Evolutionary conservation across 192 early-diverging fungal genomes (phyloP).

Genomic region (Backusella tuberculispora): DNA sequence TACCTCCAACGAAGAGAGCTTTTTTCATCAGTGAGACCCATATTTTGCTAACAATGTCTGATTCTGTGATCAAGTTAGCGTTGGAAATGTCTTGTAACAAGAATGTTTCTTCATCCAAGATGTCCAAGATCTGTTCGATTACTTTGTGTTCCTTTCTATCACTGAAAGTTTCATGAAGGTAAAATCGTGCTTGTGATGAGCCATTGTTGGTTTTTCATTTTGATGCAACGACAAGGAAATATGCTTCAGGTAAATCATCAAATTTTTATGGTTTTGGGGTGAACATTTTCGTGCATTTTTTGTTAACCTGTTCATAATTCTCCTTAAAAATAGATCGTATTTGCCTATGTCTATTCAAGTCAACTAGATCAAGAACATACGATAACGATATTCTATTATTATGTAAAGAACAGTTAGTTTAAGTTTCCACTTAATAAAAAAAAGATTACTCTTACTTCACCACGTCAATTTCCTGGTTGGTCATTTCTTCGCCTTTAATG

Average conservation of each 20-base stretch:
- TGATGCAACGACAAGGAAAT: background rate
- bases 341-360: background rate
- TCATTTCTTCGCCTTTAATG: background rate
- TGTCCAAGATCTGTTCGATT: background rate
- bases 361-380: background rate
- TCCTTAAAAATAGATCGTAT: background rate
- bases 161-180: background rate
- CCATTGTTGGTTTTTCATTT: background rate
- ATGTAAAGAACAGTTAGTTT: background rate
- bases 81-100: background rate
- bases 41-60: background rate
- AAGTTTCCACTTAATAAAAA: background rate
- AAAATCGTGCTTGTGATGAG: background rate
- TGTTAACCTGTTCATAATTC: background rate
- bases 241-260: background rate
- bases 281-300: background rate
- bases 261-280: background rate
- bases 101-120: background rate
- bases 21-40: background rate
- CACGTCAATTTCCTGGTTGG: background rate
- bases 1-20: background rate
- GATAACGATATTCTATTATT: background rate
- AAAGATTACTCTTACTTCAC: conserved; percentile 3
- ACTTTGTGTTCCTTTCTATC: background rate
- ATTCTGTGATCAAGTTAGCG: background rate